These are phyloP conservation scores for Phalaenopsis aphrodite DNA, from an alignment of 106 monocot species.

Conservation along the genomic window DNA sequence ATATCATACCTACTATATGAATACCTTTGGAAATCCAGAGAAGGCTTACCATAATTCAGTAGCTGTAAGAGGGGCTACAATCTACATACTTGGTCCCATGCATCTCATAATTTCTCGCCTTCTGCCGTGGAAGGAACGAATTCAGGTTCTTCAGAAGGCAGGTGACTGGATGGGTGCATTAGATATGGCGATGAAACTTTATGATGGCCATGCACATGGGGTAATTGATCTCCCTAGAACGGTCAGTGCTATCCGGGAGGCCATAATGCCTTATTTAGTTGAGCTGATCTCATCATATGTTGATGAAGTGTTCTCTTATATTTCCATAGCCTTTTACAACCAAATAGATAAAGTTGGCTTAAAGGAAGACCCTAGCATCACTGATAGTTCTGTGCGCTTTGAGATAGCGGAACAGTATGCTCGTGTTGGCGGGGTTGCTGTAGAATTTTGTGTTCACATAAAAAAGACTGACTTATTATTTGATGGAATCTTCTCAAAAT, in stretches of 20 bases:
- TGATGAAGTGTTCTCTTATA: constrained; percentile 97
- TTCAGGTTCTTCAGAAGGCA: constrained; percentile 84
- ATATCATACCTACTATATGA: constrained; percentile 77
- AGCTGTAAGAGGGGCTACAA: constrained; percentile 89
- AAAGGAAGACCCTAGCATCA: constrained; percentile 21
- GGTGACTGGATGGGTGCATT: constrained; percentile 99
- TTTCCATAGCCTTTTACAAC: constrained; percentile 67
- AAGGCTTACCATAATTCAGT: constrained; percentile 90
- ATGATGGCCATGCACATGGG: constrained; percentile 96
- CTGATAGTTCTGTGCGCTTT: constrained; percentile 17
- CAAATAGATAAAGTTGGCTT: constrained; percentile 37
- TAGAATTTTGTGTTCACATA: constrained; percentile 92
- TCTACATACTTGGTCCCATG: constrained; percentile 81
- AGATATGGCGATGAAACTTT: constrained; percentile 92
- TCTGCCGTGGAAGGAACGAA: constrained; percentile 97
- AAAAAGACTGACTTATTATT: constrained; percentile 78
- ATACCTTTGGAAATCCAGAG: constrained; percentile 88
- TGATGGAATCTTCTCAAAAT: constrained; percentile 83
- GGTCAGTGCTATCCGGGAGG: constrained; percentile 65
- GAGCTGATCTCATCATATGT: constrained; percentile 88
- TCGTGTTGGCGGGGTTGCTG: constrained; percentile 94
- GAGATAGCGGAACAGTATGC: constrained; percentile 90
- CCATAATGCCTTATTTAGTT: constrained; percentile 88
- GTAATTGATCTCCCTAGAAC: constrained; percentile 93
- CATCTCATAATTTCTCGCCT: constrained; percentile 87